Evolutionary conservation across 2,329 filamentous ascomycete genomes (phyloP).

Genomic region (Diaporthe capsici): DNA sequence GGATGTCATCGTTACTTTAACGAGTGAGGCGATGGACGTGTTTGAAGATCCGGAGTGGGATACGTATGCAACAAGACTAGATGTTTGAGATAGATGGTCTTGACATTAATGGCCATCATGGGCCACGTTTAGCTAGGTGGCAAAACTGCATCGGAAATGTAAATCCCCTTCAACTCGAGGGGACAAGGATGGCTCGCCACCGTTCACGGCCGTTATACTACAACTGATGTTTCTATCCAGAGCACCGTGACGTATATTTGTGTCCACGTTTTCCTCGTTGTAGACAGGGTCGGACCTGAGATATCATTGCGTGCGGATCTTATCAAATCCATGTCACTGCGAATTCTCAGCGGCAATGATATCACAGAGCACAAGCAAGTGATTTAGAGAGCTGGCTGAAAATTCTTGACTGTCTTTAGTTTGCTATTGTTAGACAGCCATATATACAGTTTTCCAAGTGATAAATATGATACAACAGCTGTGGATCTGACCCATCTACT

Average conservation of each 20-base stretch:
- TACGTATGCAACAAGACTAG: background rate
- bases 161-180: background rate
- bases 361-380: no score
- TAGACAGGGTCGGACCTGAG: no score
- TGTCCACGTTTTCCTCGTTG: no score
- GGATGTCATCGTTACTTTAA: background rate
- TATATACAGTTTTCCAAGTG: background rate
- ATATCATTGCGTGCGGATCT: no score
- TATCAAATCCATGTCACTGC: no score
- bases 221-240: no score
- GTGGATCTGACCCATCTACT: background rate
- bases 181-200: no score
- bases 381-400: no score
- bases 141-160: background rate
- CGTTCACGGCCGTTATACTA: no score
- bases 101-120: background rate
- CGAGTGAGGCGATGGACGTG: background rate
- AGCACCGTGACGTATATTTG: no score
- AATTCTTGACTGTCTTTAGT: background rate
- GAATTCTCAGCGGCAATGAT: no score
- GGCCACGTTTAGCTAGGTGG: background rate
- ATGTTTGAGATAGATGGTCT: background rate
- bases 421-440: background rate
- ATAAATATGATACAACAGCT: background rate
- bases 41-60: background rate